Evolutionary conservation across 2,329 filamentous ascomycete genomes (phyloP).

Genomic region (Cladosporium halotolerans): DNA sequence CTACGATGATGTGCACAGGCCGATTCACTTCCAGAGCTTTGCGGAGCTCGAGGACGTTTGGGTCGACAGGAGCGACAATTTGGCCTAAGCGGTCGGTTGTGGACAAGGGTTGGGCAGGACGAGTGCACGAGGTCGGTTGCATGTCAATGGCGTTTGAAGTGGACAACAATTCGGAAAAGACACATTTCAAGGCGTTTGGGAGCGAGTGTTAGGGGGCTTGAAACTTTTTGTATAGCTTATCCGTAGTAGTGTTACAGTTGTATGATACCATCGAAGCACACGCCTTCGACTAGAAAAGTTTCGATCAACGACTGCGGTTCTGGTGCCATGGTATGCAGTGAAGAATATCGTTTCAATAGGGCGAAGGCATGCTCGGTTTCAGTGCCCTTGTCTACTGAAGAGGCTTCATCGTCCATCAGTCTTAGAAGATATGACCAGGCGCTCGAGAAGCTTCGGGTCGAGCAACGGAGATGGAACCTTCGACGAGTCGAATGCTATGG

Average conservation of each 20-base stretch:
- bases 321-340: too few species aligned
- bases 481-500: conserved; percentile 21
- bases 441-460: conserved; percentile 21
- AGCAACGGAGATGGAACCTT: conserved; percentile 17
- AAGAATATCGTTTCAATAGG: too few species aligned
- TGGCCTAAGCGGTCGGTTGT: conserved; percentile 53
- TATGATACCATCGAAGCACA: conserved; percentile 8
- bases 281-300: background rate
- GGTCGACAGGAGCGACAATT: conserved; percentile 88
- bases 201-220: background rate
- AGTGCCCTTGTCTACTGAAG: too few species aligned
- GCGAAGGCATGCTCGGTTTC: too few species aligned
- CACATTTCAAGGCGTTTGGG: background rate
- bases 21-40: conserved; percentile 95
- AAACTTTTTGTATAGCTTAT: background rate
- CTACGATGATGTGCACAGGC: conserved; percentile 87
- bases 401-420: background rate
- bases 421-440: conserved; percentile 4
- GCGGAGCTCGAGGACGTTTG: conserved; percentile 95
- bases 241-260: conserved; percentile 3
- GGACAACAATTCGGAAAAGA: background rate
- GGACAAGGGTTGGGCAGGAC: background rate
- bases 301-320: too few species aligned
- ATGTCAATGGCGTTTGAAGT: background rate
- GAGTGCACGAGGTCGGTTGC: background rate